Percentiles rank a stretch among this genome's conserved stretches.
phyloP scores from a whole-genome alignment of 768 basidiomycete species.

The Hygrocybe coccinea region DNA sequence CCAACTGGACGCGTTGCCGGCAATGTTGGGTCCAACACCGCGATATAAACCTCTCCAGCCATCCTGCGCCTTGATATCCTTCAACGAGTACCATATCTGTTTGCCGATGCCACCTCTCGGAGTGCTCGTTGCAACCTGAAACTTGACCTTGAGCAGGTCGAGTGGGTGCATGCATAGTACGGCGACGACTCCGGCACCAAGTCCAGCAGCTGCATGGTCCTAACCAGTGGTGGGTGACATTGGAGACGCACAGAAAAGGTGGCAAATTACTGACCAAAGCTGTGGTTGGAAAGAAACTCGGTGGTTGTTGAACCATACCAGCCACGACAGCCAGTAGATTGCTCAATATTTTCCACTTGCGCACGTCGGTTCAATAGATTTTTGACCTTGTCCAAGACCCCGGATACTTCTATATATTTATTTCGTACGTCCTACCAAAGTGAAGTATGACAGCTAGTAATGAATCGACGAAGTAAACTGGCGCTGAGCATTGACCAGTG shows the following conservation, averaged over 20 bases:
- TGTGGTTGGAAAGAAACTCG: slow-evolving; percentile 50
- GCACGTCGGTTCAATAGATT: too few species aligned
- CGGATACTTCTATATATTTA: too few species aligned
- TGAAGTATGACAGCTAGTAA: too few species aligned
- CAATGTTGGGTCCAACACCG: slow-evolving; percentile 84
- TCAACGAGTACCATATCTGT: slow-evolving; percentile 72
- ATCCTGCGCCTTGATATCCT: slow-evolving; percentile 64
- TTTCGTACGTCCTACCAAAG: too few species aligned
- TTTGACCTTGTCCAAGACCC: too few species aligned
- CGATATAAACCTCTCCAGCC: slow-evolving; percentile 88
- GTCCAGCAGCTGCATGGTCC: slow-evolving; percentile 95
- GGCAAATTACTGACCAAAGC: slow-evolving; percentile 36
- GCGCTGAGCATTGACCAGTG: too few species aligned
- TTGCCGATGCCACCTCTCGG: slow-evolving; percentile 58
- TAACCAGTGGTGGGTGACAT: slow-evolving; percentile 25
- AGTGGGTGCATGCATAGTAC: slow-evolving; percentile 96
- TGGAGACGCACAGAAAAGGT: neutral
- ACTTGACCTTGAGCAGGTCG: slow-evolving; percentile 90
- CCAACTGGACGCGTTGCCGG: slow-evolving; percentile 95
- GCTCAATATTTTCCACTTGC: too few species aligned
- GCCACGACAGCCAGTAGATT: neutral
- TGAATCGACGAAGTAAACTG: too few species aligned
- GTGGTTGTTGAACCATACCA: slow-evolving; percentile 39
- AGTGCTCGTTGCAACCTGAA: slow-evolving; percentile 77
- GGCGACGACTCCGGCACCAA: slow-evolving; percentile 87